phyloP scores from a whole-genome alignment of 352 stramenopile genomes.

The Pythium insidiosum region DNA sequence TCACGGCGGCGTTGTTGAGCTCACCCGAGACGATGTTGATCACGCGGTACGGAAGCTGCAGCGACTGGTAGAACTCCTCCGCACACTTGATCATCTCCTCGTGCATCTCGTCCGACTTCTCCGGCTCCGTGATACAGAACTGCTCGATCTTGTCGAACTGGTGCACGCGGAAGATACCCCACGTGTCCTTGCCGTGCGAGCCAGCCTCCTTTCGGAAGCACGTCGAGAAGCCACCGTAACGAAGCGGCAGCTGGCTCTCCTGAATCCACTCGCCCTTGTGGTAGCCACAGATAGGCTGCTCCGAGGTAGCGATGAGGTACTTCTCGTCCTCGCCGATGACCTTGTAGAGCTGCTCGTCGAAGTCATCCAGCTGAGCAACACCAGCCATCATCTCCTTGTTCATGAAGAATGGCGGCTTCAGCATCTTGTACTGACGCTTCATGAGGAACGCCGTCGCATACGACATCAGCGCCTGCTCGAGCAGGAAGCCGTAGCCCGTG shows the following conservation, averaged over 20 bases:
- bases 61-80: constrained; percentile 98
- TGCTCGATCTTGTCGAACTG: constrained; percentile 99
- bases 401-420: constrained; percentile 99
- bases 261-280: constrained; percentile 92
- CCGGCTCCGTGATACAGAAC: constrained; percentile 96
- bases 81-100: constrained; percentile 89
- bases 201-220: constrained; percentile 99
- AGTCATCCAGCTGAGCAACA: constrained; percentile 99
- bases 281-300: constrained; percentile 99
- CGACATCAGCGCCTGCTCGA: constrained; percentile 99
- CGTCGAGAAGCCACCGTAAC: constrained; percentile 96
- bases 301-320: constrained; percentile 99
- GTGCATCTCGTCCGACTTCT: constrained; percentile 90
- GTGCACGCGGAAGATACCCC: constrained; percentile 99
- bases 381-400: constrained; percentile 98
- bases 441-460: constrained; percentile 97
- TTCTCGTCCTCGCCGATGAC: constrained; percentile 96
- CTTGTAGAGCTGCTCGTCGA: constrained; percentile 99
- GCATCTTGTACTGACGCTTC: constrained; percentile 93
- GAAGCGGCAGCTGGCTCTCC: constrained; percentile 70
- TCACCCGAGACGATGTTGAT: constrained; percentile 98
- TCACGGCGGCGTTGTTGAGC: constrained; percentile 98
- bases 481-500: constrained; percentile 95
- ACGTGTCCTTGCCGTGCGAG: constrained; percentile 98
- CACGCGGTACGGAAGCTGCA: constrained; percentile 98